phyloP scores from a whole-genome alignment of 148 eudicot species.

The Salicornia ramosissima region DNA sequence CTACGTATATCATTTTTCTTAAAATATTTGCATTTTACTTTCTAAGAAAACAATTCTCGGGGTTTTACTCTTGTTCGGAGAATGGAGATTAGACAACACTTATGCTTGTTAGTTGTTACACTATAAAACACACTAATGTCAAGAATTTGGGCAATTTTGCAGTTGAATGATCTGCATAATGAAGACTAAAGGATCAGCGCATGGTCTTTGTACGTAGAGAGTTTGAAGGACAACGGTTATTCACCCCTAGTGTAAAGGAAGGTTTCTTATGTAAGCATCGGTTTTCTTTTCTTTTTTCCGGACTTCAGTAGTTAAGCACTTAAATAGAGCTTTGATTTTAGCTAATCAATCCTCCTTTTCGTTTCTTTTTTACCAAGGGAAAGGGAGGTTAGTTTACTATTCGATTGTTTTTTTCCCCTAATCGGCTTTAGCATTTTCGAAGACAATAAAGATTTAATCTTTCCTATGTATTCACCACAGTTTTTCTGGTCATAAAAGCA shows the following conservation, averaged over 20 bases:
- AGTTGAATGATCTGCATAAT: slow-evolving; percentile 34
- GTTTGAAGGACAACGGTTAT: slow-evolving; percentile 18
- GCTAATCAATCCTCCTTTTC: background rate
- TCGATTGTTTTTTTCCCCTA: background rate
- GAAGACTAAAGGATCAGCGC: slow-evolving; percentile 28
- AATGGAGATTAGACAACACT: background rate
- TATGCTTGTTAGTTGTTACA: background rate
- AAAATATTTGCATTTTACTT: background rate
- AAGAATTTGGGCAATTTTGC: slow-evolving; percentile 26
- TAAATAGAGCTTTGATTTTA: background rate
- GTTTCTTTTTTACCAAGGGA: background rate
- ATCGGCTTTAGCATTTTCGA: background rate
- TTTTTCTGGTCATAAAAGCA: slow-evolving; percentile 8
- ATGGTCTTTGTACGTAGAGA: slow-evolving; percentile 8
- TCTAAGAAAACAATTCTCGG: background rate
- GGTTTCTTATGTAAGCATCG: slow-evolving; percentile 19
- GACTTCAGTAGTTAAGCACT: background rate
- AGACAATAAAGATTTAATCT: background rate
- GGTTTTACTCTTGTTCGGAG: background rate
- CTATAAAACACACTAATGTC: background rate
- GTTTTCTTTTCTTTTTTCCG: slow-evolving; percentile 8
- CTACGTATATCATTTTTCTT: too few relatives aligned
- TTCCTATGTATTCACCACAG: slow-evolving; percentile 5
- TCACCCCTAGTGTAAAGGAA: slow-evolving; percentile 17
- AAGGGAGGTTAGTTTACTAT: background rate